Conservation (phyloP, 257 asterid genomes). For the Agastache rugosa region DNA sequence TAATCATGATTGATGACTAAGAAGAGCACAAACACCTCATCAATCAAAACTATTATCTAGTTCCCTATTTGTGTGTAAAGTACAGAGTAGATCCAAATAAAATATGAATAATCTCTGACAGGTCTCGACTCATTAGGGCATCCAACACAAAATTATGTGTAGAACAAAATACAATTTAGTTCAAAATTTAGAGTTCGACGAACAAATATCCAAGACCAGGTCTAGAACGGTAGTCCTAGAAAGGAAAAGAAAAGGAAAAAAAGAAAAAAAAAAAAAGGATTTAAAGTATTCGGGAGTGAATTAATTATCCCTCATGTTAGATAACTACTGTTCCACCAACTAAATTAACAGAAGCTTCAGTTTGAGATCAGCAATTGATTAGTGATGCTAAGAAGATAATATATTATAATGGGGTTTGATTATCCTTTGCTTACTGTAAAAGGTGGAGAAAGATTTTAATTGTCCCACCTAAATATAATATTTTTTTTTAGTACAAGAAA, state of each 20-base stretch:
- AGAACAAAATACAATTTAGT: too few species aligned
- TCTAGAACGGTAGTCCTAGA: too few species aligned
- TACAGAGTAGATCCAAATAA: too few species aligned
- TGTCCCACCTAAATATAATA: constrained; percentile 29
- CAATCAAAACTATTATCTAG: background rate
- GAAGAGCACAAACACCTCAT: constrained; percentile 6
- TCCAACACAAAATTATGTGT: too few species aligned
- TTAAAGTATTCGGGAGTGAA: background rate
- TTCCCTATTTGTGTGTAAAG: background rate
- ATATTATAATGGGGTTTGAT: constrained; percentile 40
- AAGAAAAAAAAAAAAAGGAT: background rate
- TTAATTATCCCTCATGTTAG: constrained; percentile 39
- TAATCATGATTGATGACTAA: constrained; percentile 24
- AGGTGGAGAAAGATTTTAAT: constrained; percentile 26
- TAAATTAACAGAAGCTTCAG: constrained; percentile 36
- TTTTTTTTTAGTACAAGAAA: constrained; percentile 17
- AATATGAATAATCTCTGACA: too few species aligned
- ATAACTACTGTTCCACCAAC: constrained; percentile 42
- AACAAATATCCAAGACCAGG: too few species aligned
- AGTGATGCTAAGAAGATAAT: constrained; percentile 51
- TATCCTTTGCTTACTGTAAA: constrained; percentile 16
- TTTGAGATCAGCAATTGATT: constrained; percentile 36
- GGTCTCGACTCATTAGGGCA: too few species aligned
- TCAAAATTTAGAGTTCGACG: too few species aligned
- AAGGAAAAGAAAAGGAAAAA: background rate